Evolutionary conservation across 2,329 filamentous ascomycete genomes (phyloP), one percentile per base, ranked within the genome.

Genomic region (Neocucurbitaria cava): DNA sequence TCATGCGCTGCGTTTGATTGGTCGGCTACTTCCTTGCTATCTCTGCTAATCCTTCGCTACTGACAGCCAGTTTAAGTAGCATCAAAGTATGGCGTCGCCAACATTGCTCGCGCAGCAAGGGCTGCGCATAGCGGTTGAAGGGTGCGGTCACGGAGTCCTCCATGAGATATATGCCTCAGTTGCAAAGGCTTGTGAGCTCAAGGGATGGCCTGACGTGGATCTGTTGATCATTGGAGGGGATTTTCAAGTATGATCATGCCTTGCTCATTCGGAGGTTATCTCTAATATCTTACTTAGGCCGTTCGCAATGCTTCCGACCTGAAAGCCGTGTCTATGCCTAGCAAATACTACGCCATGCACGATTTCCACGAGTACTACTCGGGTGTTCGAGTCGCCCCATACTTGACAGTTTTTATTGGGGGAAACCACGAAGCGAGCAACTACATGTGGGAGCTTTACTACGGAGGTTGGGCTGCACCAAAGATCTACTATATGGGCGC

Each of bases 401-500:
- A 92, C 71, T 82, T 96, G 41, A 99, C 95, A 15, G 81, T 98
- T 40, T 98, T 98, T 77, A 88, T 96, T 46, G 93, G 89, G 39
- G 95, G 95, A 2, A 99, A 99, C 72, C 95, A 99, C 70, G 95
- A 99, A 78, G 94, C 95, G 0, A 90, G 90, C 68, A 92, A 90
- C 46, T 87, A 98, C 76, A 81, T 96, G 5, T 95, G 88, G 81
- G 95, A 99, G 77, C 84, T 99, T 0, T 96, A 91, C 79, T 96
- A 98, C 72, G 95, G 95, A 46, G 95, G 95, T 46, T 99, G 95
- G 95, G 95, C 92, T 5, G 94, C 94, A 7, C 92, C 92, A 8
- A 96, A 95, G 64, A 98, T 99, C 60, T 99, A 97, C 81, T 99
- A 97, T 77, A 84, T 98, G 74, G 95, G 95, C 44, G 91, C 92